Base-by-base conservation (phyloP, 106 monocot genomes). In the Chionographis japonica region DNA sequence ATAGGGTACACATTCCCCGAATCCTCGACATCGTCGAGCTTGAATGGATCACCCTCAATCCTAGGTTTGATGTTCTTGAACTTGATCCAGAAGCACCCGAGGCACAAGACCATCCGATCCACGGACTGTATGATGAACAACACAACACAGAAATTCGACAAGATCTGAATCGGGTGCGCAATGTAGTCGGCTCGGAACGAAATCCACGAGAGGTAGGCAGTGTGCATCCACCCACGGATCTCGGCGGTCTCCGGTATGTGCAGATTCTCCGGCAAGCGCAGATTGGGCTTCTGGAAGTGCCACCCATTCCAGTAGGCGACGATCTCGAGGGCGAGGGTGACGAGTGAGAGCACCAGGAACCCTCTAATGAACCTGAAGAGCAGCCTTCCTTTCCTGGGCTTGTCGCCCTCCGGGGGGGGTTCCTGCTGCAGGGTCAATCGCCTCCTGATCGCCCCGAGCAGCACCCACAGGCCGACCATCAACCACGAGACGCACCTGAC, bases 91-190 rank as follows among this genome's bases (percentile, higher is more conserved):
- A 82, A 78, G 62, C 77, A 82, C 1, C 77, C 77, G 35, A 78
- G 40, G 54, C 82, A 78, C 56, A 78, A 43, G 39, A 73, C 59
- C 35, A 82, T 35, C 18, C 82, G 65, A 60, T 82, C 82, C 4
- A 73, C 12, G 1, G 77, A 77, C 53, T 82, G 82, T 3, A 77
- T 65, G 2, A 78, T 46, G 63, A 82, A 82, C 12, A 81, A 72
- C 12, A 79, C 58, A 56, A 88, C 68, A 53, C 88, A 88, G 58
- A 84, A 71, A 36, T 71, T 76, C 2, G 88, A 78, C 39, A 88
- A 46, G n/a, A 62, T 8, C 52, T 82, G 84, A 49, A 88, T 63
- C 11, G 79, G 75, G 14, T 68, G 68, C 0, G 88, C 85, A 35
- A 88, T 65, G 62, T 88, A 88, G 53, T 76, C 61, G 11, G 66